Conservation (phyloP, 2,329 filamentous ascomycete genomes). For the Colletotrichum filicis region DNA sequence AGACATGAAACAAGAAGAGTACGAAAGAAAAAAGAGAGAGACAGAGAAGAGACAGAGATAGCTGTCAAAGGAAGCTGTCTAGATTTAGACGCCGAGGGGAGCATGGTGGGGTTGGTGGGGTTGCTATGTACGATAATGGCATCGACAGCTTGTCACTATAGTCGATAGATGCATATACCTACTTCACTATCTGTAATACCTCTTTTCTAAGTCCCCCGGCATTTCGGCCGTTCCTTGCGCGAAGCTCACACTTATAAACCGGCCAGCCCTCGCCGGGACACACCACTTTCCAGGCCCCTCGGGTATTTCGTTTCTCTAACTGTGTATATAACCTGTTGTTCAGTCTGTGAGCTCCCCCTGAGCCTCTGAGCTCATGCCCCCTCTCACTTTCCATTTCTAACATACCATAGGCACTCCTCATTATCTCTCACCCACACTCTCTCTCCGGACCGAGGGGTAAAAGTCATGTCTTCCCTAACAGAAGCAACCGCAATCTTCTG, state of each 20-base stretch:
- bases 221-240: not conserved
- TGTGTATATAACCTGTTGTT: not conserved
- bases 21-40: not conserved
- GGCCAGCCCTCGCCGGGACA: not conserved
- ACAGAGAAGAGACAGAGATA: not conserved
- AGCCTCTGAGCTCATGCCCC: not conserved
- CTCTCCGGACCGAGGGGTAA: not conserved
- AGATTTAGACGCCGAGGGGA: not conserved
- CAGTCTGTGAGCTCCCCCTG: no score
- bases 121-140: slow-evolving; percentile 15
- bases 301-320: not conserved
- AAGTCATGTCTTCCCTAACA: slow-evolving; percentile 40
- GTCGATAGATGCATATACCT: slow-evolving; percentile 7
- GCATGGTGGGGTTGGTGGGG: not conserved
- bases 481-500: slow-evolving; percentile 37
- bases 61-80: not conserved
- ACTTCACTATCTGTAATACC: not conserved
- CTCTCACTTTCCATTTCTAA: not conserved
- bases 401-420: not conserved
- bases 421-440: not conserved
- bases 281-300: not conserved
- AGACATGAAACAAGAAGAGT: not conserved
- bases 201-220: not conserved
- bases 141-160: not conserved
- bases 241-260: slow-evolving; percentile 17